Evolutionary conservation across 768 basidiomycete species (phyloP).

Genomic region (Tylopilus intermedius): DNA sequence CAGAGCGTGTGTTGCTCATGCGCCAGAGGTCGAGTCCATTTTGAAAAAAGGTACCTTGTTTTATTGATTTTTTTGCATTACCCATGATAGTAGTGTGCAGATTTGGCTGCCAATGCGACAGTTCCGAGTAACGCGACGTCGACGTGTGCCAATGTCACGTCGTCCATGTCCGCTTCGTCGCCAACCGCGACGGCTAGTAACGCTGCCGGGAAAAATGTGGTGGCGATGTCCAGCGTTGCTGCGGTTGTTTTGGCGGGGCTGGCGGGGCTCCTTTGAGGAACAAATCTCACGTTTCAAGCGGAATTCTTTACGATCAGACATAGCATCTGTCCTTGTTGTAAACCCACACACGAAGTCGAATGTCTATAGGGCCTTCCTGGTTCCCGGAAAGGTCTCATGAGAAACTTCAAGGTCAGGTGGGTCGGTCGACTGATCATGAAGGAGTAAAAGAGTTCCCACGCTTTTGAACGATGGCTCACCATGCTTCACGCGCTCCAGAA

Average conservation of each 20-base stretch:
- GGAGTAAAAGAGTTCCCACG: no score
- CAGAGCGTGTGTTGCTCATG: slow-evolving; percentile 68
- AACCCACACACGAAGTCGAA: no score
- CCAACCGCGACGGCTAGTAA: slow-evolving; percentile 17
- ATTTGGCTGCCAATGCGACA: slow-evolving; percentile 50
- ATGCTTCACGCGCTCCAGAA: no score
- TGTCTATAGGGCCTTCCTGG: no score
- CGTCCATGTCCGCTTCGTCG: slow-evolving; percentile 9
- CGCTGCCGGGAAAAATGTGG: slow-evolving; percentile 15
- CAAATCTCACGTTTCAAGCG: background rate
- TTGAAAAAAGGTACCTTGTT: slow-evolving; percentile 62
- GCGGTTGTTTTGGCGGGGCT: slow-evolving; percentile 11
- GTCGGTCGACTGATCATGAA: no score
- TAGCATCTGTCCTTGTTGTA: no score
- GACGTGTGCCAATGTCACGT: slow-evolving; percentile 35
- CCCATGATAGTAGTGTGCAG: no score
- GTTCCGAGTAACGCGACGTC: slow-evolving; percentile 39
- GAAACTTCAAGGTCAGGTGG: no score
- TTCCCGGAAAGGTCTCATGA: no score
- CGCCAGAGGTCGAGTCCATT: slow-evolving; percentile 57
- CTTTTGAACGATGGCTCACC: no score
- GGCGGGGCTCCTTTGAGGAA: slow-evolving; percentile 10
- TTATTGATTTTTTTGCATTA: no score
- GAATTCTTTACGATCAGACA: no score
- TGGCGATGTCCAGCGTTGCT: slow-evolving; percentile 5